Evolutionary conservation across 257 asterid species (phyloP).

Genomic region (Dorcoceras hygrometricum): DNA sequence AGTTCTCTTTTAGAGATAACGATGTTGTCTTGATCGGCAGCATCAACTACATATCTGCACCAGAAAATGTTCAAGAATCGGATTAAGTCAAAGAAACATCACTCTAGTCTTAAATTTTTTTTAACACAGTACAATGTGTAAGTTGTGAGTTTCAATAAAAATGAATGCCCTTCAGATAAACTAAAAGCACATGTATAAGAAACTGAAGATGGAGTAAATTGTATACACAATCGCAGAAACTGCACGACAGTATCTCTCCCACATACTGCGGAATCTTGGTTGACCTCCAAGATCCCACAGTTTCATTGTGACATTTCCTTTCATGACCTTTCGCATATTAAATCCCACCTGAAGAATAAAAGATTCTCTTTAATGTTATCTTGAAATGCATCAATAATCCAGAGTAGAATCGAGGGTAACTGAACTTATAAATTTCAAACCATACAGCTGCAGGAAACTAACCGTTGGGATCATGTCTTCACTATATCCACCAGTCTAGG

Average conservation of each 20-base stretch:
- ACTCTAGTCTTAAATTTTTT: not conserved
- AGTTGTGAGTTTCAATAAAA: not conserved
- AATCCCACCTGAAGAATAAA: slow-evolving; percentile 75
- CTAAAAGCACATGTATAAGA: slow-evolving; percentile 17
- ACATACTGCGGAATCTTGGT: slow-evolving; percentile 95
- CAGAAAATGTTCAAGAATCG: slow-evolving; percentile 18
- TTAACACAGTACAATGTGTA: not conserved
- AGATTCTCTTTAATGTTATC: slow-evolving; percentile 13
- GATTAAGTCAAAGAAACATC: not conserved
- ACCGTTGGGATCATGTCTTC: slow-evolving; percentile 99
- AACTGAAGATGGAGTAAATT: slow-evolving; percentile 19
- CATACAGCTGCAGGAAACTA: slow-evolving; percentile 31
- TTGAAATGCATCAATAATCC: slow-evolving; percentile 2
- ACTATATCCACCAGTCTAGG: slow-evolving; percentile 96
- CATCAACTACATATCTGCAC: slow-evolving; percentile 93
- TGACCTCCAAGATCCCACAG: slow-evolving; percentile 99
- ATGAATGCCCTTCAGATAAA: not conserved
- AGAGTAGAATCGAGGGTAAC: slow-evolving; percentile 9
- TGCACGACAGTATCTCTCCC: slow-evolving; percentile 98
- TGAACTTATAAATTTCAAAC: slow-evolving; percentile 7
- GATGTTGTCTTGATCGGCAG: slow-evolving; percentile 87
- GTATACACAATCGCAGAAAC: slow-evolving; percentile 97
- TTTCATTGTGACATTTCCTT: slow-evolving; percentile 95
- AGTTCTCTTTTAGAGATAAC: slow-evolving; percentile 77
- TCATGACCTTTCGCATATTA: slow-evolving; percentile 93